Conservation (phyloP, 495 filamentous ascomycete species). For the Penicillium robsamsonii region DNA sequence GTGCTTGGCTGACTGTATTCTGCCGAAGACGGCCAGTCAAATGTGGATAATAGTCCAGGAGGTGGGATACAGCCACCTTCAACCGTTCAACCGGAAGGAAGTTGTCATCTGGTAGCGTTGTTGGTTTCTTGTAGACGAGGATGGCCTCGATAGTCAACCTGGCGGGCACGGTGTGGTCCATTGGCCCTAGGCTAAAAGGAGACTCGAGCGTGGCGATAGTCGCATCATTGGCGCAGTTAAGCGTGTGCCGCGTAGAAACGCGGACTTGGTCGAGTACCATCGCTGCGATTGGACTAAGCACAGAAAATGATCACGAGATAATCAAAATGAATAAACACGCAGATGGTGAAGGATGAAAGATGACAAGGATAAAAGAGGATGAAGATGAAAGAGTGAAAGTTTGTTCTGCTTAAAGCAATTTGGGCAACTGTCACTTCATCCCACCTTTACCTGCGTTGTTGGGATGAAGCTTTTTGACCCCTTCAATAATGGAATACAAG, state of each 20-base stretch:
- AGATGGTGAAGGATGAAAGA: neutral
- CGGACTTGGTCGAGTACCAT: slow-evolving; percentile 2
- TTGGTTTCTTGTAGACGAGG: neutral
- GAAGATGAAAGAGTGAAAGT: neutral
- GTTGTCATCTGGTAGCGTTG: neutral
- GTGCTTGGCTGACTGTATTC: neutral
- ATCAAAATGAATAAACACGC: neutral
- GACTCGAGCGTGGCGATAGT: slow-evolving; percentile 3
- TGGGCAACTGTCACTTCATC: neutral
- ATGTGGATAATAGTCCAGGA: slow-evolving; percentile 12
- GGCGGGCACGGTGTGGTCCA: neutral
- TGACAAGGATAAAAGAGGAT: neutral
- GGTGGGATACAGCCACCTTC: neutral
- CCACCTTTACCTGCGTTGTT: neutral
- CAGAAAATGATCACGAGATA: neutral
- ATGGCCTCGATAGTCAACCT: neutral
- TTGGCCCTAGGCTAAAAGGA: slow-evolving; percentile 6
- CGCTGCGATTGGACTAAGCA: neutral
- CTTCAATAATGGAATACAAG: neutral
- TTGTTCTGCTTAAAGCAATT: neutral
- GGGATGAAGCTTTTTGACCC: neutral
- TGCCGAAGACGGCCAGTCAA: slow-evolving; percentile 8
- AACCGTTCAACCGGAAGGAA: neutral
- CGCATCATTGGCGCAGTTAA: slow-evolving; percentile 6
- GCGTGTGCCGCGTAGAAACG: slow-evolving; percentile 2